Evolutionary conservation across 1,284 basidiomycete genomes (phyloP).

Genomic region (Puccinia triticina): DNA sequence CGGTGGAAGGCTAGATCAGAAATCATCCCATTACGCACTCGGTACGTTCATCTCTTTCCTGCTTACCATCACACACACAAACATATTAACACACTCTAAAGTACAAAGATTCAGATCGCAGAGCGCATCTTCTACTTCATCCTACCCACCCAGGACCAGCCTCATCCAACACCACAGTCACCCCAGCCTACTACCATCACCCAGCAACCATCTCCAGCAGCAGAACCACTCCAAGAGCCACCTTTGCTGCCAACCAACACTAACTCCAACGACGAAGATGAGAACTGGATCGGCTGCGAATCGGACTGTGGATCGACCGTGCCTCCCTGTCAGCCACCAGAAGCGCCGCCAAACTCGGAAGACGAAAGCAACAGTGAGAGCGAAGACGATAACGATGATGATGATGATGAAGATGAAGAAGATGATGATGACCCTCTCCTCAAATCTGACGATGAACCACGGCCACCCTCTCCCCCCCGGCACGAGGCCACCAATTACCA

Average conservation of each 20-base stretch:
- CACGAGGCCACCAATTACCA: conserved; percentile 6
- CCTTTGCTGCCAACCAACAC: neutral
- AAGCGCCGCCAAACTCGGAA: neutral
- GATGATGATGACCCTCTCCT: conserved; percentile 22
- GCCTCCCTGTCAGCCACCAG: neutral
- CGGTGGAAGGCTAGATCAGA: conserved; percentile 88
- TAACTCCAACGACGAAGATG: neutral
- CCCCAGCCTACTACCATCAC: conserved; percentile 24
- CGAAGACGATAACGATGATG: conserved; percentile 52
- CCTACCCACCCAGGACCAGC: conserved; percentile 66
- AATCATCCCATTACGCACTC: conserved; percentile 76
- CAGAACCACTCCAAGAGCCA: neutral
- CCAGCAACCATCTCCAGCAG: neutral
- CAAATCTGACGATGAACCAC: conserved; percentile 46
- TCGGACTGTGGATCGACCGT: conserved; percentile 3
- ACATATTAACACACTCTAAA: conserved; percentile 59
- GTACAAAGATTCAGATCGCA: conserved; percentile 97
- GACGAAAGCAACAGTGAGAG: conserved; percentile 7
- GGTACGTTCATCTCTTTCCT: conserved; percentile 65
- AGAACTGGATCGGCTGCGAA: conserved; percentile 6
- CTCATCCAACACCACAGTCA: conserved; percentile 32
- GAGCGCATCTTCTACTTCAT: conserved; percentile 97
- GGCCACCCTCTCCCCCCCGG: conserved; percentile 38
- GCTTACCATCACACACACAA: neutral
- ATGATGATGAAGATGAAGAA: conserved; percentile 37